Percentiles rank a stretch among this genome's conserved stretches.
phyloP scores from a whole-genome alignment of 176 grass and related monocot species.

The Olyra latifolia region DNA sequence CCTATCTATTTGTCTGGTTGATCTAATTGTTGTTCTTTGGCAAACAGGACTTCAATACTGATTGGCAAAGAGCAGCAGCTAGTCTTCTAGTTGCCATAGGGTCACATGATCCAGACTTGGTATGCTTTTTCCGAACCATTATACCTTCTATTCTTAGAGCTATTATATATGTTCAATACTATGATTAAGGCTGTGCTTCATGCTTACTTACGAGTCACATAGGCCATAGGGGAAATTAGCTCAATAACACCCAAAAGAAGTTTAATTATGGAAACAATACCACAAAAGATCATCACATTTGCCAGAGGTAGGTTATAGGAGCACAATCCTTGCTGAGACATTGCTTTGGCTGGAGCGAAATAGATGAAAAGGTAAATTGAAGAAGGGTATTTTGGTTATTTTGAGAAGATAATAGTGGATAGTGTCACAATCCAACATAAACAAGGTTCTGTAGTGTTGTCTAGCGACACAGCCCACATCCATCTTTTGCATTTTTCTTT shows the following conservation, averaged over 20 bases:
- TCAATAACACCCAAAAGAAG: neutral
- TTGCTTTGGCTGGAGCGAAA: neutral
- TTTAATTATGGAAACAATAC: neutral
- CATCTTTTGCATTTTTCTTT: slow-evolving; percentile 2
- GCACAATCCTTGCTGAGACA: neutral
- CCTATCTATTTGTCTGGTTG: slow-evolving; percentile 11
- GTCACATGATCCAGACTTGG: slow-evolving; percentile 85
- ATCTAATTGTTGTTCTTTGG: slow-evolving; percentile 35
- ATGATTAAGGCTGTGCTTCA: neutral
- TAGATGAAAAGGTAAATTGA: neutral
- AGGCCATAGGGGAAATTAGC: neutral
- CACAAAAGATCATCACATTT: neutral
- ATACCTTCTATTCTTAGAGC: neutral
- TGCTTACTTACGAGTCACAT: slow-evolving; percentile 9
- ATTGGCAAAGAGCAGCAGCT: slow-evolving; percentile 94
- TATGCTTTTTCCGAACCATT: slow-evolving; percentile 33
- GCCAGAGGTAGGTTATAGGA: neutral
- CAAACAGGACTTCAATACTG: slow-evolving; percentile 76
- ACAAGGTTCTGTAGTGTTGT: neutral
- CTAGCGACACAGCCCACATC: neutral
- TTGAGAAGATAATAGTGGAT: neutral
- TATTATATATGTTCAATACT: slow-evolving; percentile 11
- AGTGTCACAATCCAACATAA: slow-evolving; percentile 21
- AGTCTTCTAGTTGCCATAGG: slow-evolving; percentile 92
- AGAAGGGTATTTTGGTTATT: slow-evolving; percentile 22